phyloP scores from a whole-genome alignment of 2,329 filamentous ascomycete species.

The Botryosphaeria dothidea region DNA sequence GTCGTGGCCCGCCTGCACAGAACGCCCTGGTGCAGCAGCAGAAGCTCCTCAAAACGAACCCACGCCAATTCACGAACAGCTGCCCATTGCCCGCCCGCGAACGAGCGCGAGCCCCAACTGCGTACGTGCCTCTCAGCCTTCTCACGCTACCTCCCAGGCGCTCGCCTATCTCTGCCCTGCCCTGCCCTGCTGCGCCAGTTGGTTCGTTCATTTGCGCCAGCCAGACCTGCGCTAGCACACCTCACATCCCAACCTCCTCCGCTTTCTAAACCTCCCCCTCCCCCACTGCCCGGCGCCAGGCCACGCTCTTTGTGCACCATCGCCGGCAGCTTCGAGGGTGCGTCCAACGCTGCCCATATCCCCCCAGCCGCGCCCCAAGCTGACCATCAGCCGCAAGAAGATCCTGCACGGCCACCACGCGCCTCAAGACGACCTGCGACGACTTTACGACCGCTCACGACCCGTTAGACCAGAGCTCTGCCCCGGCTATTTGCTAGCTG shows the following conservation, averaged over 20 bases:
- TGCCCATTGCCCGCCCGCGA: slow-evolving; percentile 6
- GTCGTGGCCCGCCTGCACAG: slow-evolving; percentile 17
- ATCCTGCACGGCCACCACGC: slow-evolving; percentile 18
- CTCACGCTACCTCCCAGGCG: slow-evolving; percentile 24
- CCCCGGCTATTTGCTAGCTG: slow-evolving; percentile 18
- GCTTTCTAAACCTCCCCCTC: slow-evolving; percentile 29
- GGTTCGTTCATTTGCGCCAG: slow-evolving; percentile 28
- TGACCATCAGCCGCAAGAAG: background rate
- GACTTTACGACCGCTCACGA: slow-evolving; percentile 20
- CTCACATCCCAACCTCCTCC: slow-evolving; percentile 44
- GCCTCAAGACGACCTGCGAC: slow-evolving; percentile 3
- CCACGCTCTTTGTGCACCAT: slow-evolving; percentile 26
- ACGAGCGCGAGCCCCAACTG: background rate
- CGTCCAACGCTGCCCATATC: slow-evolving; percentile 2
- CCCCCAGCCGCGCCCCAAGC: slow-evolving; percentile 1
- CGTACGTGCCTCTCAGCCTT: slow-evolving; percentile 17
- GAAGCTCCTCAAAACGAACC: slow-evolving; percentile 16
- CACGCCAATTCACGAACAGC: background rate
- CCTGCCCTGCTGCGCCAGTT: slow-evolving; percentile 20
- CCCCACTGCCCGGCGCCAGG: slow-evolving; percentile 32
- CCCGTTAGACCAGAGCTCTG: slow-evolving; percentile 15
- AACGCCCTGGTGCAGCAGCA: slow-evolving; percentile 15
- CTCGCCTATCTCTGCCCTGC: slow-evolving; percentile 37
- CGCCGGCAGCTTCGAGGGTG: slow-evolving; percentile 24
- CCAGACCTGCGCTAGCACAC: slow-evolving; percentile 34